Evolutionary conservation across 306 rosid species (phyloP), one percentile per base, ranked within the genome.

Genomic region (Quercus dentata): DNA sequence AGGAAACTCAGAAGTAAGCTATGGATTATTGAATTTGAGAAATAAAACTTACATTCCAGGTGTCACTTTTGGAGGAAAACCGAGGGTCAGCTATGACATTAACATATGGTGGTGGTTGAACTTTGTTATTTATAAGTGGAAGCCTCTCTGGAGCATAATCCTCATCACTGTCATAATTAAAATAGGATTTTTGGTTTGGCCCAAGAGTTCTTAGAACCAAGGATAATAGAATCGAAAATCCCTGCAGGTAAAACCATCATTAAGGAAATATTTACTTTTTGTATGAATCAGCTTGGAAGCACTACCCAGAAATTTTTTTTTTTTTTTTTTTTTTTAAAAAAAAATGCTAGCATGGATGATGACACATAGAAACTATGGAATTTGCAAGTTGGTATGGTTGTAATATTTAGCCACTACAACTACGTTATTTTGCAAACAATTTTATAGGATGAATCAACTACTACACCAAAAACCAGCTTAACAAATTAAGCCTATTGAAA

Each of bases 151-250:
- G 54, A 33, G 56, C 21, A 64, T 27, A 80, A 31, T 80, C 83
- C 38, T 74, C 83, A 3, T 80, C 85, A n/a, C 81, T 80, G 9
- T 80, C 89, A 69, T 78, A 76, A 44, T 19, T 84, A 64, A 71
- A 76, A 59, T 13, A 35, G 7, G 19, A 25, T 21, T 23, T 74
- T 23, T 56, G 74, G 44, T 83, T 21, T 30, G 80, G 74, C 41
- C 78, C 78, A 62, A 77, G 13, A 20, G 81, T 81, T 73, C 76
- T 80, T 56, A 86, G 27, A 69, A 72, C 81, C 75, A 73, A 20
- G 17, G 89, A 69, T 77, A 83, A 41, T 56, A 86, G 64, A 59
- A 86, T 62, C 71, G 85, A 86, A 35, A 80, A 74, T 3, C 83
- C 89, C 89, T 86, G 76, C 62, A 83, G 33, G 62, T 58, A 3